Evolutionary conservation across 139 green algal species (phyloP).

Genomic region (Chlorella sorokiniana): DNA sequence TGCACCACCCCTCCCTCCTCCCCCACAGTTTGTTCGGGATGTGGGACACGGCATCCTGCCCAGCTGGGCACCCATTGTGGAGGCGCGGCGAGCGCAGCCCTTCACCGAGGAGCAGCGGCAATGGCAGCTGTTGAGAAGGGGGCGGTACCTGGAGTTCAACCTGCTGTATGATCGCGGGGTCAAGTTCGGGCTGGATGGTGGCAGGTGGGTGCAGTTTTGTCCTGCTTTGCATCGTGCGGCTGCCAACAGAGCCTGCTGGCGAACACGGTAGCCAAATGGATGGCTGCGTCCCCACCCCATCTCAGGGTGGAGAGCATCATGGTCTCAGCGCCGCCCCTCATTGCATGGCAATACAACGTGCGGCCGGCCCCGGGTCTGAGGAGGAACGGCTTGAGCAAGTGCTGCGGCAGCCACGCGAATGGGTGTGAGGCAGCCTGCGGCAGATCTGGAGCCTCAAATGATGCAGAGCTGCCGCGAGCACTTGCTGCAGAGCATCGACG

Average conservation of each 20-base stretch:
- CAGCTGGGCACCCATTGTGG: slow-evolving; percentile 79
- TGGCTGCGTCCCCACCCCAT: background rate
- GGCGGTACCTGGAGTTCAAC: slow-evolving; percentile 98
- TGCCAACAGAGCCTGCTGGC: background rate
- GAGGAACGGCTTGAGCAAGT: slow-evolving; percentile 75
- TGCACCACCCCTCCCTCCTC: background rate
- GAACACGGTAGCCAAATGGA: background rate
- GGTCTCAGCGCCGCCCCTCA: slow-evolving; percentile 91
- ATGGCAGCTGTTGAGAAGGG: slow-evolving; percentile 90
- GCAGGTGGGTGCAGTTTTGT: background rate
- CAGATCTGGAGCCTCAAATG: no score
- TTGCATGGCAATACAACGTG: slow-evolving; percentile 87
- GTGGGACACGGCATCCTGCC: slow-evolving; percentile 73
- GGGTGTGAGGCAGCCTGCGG: slow-evolving; percentile 46
- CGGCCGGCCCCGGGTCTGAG: slow-evolving; percentile 54
- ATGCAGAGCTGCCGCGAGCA: no score
- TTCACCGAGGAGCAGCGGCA: slow-evolving; percentile 78
- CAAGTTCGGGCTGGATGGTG: slow-evolving; percentile 71
- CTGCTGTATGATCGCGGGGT: slow-evolving; percentile 96
- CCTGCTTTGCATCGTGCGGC: background rate
- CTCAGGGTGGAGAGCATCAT: slow-evolving; percentile 91
- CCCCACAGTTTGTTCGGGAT: slow-evolving; percentile 55
- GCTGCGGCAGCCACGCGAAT: slow-evolving; percentile 69
- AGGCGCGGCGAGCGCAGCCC: slow-evolving; percentile 22
- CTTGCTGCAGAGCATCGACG: no score